These are phyloP conservation scores for Claviceps lovelessii DNA, from an alignment of 2,329 filamentous ascomycete species.

Conservation along the genomic window DNA sequence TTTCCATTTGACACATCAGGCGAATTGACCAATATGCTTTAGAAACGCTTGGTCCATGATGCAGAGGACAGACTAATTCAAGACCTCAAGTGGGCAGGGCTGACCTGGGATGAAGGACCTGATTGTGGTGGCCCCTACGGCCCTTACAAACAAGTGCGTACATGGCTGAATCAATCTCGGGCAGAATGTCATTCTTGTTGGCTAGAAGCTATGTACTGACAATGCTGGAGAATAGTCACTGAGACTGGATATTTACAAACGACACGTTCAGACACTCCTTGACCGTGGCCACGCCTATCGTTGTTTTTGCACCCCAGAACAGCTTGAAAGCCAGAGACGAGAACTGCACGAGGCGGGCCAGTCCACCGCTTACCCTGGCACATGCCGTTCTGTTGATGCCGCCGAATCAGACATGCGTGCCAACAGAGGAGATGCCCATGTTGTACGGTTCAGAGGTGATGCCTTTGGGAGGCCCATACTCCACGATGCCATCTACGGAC, in stretches of 20 bases:
- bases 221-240: conserved; percentile 46
- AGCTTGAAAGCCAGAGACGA: conserved; percentile 52
- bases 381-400: conserved; percentile 52
- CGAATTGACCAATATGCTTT: conserved; percentile 1
- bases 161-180: too few relatives aligned
- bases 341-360: conserved; percentile 39
- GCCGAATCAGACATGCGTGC: conserved; percentile 60
- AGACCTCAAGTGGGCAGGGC: conserved; percentile 76
- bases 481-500: conserved; percentile 67
- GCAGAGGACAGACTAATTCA: conserved; percentile 65
- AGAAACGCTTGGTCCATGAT: conserved; percentile 69
- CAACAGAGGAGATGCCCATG: conserved; percentile 52
- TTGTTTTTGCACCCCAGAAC: conserved; percentile 73
- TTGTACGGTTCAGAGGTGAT: conserved; percentile 60
- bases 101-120: conserved; percentile 91
- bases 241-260: conserved; percentile 55
- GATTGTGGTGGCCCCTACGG: conserved; percentile 67
- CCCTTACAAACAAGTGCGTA: conserved; percentile 65
- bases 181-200: too few relatives aligned
- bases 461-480: conserved; percentile 45
- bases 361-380: conserved; percentile 41
- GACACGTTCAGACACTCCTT: conserved; percentile 57
- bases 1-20: too few relatives aligned
- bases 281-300: conserved; percentile 66
- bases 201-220: background rate